phyloP scores from a whole-genome alignment of 2,329 filamentous ascomycete species.

The Sarocladiaceae sp. region DNA sequence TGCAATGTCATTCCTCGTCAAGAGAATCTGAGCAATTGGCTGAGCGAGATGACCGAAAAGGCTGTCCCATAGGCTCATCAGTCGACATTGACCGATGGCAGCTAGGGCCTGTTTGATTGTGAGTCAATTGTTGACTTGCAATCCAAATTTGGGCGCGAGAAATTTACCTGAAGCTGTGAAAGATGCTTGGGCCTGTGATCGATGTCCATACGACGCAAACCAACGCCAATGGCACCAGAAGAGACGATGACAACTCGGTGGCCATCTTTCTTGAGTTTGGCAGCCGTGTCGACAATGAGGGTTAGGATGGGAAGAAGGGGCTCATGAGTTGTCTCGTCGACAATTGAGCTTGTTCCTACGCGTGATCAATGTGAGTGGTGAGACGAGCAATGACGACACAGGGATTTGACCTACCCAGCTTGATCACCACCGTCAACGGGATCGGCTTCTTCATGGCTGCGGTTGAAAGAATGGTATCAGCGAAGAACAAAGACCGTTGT shows the following conservation, averaged over 20 bases:
- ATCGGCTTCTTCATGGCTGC: constrained; percentile 59
- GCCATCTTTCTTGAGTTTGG: constrained; percentile 80
- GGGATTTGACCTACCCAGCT: constrained; percentile 59
- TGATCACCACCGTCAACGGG: constrained; percentile 52
- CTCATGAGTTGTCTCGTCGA: constrained; percentile 91
- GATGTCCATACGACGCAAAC: constrained; percentile 82
- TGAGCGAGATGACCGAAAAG: constrained; percentile 83
- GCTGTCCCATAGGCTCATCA: constrained; percentile 94
- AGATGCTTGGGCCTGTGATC: constrained; percentile 84
- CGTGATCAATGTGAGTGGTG: constrained; percentile 15
- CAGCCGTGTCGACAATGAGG: constrained; percentile 89
- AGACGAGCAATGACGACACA: constrained; percentile 1
- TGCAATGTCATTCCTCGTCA: constrained; percentile 93
- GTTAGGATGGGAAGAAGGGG: constrained; percentile 86
- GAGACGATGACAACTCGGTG: constrained; percentile 95
- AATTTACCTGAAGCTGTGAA: constrained; percentile 68
- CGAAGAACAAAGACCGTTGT: constrained; percentile 10
- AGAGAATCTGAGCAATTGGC: constrained; percentile 87
- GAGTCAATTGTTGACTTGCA: constrained; percentile 8
- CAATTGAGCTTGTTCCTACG: constrained; percentile 94
- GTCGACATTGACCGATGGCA: constrained; percentile 89
- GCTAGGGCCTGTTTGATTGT: constrained; percentile 61
- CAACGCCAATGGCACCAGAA: constrained; percentile 93
- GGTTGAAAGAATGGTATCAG: constrained; percentile 17
- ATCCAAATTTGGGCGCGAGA: background rate